Evolutionary conservation across 2,329 filamentous ascomycete species (phyloP), one percentile per base, ranked within the genome.

Genomic region (Cladosporium sp.): DNA sequence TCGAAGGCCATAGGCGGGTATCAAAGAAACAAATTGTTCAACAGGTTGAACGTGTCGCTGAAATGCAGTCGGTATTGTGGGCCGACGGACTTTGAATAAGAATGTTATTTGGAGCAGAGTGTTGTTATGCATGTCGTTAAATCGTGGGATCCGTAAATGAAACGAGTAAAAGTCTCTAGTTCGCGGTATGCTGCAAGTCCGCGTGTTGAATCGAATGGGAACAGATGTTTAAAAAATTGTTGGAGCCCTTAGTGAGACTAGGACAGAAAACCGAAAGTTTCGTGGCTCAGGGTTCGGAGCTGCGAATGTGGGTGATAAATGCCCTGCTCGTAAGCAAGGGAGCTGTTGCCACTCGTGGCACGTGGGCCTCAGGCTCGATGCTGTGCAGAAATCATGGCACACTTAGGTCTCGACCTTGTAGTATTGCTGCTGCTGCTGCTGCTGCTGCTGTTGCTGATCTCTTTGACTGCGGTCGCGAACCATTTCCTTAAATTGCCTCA

Each of bases 401-500:
- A n/a, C 28, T 34, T 49, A 56, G 22, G 40, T 37, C 42, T 56
- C 54, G 15, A 56, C 30, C 42, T 56, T 56, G 34, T 56, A 56
- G 22, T 47, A 50, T 37, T 50, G 47, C 19, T 37, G 47, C 28
- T 55, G 51, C n/a, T n/a, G n/a, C 34, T 36, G 50, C 36, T 39
- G 49, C 19, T 51, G 49, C n/a, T 55, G 36, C 39, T 66, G 60
- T 36, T 68, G 67, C 19, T 65, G 65, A 5, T 72, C 70, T 51
- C 69, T 64, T 34, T 69, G 64, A 9, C 67, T 63, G 28, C 67
- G 65, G 45, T 94, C 89, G 64, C 88, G 85, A 67, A 96, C 89
- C 84, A 96, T 92, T 75, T 90, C 89, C 69, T 89, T 90, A 79
- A 97, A 97, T 73, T 93, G 91, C 67, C 87, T 86, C 56, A 99